These are phyloP conservation scores for Diplosphaera chodatii DNA, from an alignment of 139 green algal species.

Conservation along the genomic window DNA sequence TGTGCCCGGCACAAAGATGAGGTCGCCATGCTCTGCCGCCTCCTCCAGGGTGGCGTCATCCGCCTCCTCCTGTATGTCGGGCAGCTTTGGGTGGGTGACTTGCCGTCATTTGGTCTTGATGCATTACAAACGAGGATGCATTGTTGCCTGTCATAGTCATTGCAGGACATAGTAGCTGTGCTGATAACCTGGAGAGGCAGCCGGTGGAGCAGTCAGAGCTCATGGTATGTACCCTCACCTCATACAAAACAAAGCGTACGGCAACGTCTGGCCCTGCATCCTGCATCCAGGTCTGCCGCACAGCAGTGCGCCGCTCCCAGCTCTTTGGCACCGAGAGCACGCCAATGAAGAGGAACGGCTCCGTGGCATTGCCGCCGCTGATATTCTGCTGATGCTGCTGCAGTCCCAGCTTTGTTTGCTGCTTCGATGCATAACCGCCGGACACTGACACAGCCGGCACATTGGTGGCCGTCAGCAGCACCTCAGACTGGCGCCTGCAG, in stretches of 20 bases:
- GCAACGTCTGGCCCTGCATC: slow-evolving; percentile 1
- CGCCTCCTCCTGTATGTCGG: slow-evolving; percentile 7
- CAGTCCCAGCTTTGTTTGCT: too few species aligned
- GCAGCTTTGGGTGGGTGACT: too few species aligned
- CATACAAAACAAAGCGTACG: slow-evolving; percentile 17
- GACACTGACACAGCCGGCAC: too few species aligned
- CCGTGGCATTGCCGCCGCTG: not conserved
- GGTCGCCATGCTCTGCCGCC: slow-evolving; percentile 1
- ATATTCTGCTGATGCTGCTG: too few species aligned
- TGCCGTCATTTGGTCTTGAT: too few species aligned
- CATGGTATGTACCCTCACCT: too few species aligned
- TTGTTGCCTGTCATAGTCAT: too few species aligned
- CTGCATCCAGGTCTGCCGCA: slow-evolving; percentile 12
- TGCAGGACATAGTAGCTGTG: too few species aligned
- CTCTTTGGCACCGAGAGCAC: not conserved
- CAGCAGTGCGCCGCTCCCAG: not conserved
- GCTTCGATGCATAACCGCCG: too few species aligned
- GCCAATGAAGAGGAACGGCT: not conserved
- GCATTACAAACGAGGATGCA: too few species aligned
- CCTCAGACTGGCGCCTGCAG: not conserved
- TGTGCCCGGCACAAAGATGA: slow-evolving; percentile 11
- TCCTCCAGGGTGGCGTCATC: slow-evolving; percentile 1
- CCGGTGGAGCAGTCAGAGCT: too few species aligned
- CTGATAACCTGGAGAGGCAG: too few species aligned
- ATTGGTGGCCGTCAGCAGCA: not conserved